These are phyloP conservation scores for Sicyos edulis DNA, from an alignment of 306 rosid genomes.

Conservation along the genomic window DNA sequence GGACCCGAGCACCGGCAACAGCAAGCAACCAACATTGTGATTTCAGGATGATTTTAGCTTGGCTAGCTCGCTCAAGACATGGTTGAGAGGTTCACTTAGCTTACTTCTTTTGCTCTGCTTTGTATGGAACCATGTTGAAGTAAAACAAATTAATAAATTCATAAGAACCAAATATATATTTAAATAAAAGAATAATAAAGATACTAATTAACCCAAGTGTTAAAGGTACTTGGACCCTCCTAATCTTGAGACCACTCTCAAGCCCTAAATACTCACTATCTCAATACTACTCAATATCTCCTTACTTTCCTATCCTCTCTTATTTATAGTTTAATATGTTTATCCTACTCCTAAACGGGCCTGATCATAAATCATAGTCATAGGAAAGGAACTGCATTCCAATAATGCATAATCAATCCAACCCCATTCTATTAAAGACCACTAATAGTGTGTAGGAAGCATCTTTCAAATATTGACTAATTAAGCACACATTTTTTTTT, in stretches of 20 bases:
- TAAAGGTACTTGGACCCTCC: no score
- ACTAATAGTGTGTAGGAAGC: not conserved
- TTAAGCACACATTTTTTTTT: not conserved
- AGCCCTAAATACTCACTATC: no score
- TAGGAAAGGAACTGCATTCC: not conserved
- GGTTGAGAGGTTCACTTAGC: slow-evolving; percentile 39
- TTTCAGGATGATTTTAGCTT: slow-evolving; percentile 38
- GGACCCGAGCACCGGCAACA: slow-evolving; percentile 4
- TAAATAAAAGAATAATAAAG: no score
- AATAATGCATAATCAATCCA: not conserved
- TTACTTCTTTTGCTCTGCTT: slow-evolving; percentile 47
- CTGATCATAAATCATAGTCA: no score
- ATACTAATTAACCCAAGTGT: no score
- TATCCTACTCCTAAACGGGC: no score
- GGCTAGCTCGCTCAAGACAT: slow-evolving; percentile 46
- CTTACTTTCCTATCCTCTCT: no score
- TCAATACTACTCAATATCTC: no score
- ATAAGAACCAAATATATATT: no score
- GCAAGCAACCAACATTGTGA: not conserved
- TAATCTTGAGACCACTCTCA: no score
- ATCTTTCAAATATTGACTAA: not conserved
- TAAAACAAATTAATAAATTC: not conserved
- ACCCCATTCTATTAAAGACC: not conserved
- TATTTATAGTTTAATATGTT: no score
- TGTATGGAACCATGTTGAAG: slow-evolving; percentile 20